Conservation (phyloP, 2,329 filamentous ascomycete genomes). For the Colletotrichum sp. region DNA sequence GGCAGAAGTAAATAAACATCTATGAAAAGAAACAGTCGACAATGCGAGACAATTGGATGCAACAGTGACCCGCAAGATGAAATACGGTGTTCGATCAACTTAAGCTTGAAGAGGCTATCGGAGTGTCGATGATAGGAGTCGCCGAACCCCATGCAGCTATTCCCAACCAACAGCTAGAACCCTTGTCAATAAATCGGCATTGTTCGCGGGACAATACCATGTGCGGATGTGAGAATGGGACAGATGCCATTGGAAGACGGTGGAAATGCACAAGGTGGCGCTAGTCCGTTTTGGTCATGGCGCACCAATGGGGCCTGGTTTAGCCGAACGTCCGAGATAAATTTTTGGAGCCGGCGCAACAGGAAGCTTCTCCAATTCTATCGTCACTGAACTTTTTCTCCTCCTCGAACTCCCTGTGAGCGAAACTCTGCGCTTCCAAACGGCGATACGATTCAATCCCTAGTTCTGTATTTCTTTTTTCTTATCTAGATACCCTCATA, state of each 20-base stretch:
- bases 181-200: background rate
- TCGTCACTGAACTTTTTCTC: slow-evolving; percentile 26
- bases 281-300: slow-evolving; percentile 37
- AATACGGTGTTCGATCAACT: background rate
- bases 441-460: slow-evolving; percentile 31
- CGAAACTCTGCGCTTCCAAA: slow-evolving; percentile 29
- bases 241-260: slow-evolving; percentile 41
- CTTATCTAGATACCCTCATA: slow-evolving; percentile 32
- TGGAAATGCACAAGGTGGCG: slow-evolving; percentile 33
- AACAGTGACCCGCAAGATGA: background rate
- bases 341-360: slow-evolving; percentile 38
- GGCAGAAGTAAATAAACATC: background rate
- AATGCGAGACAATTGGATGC: background rate
- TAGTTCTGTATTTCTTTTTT: slow-evolving; percentile 32
- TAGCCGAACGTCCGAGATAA: slow-evolving; percentile 46
- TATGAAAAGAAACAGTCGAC: background rate
- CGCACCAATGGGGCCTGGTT: slow-evolving; percentile 37
- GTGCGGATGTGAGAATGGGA: slow-evolving; percentile 21
- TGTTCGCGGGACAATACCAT: slow-evolving; percentile 10
- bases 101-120: background rate
- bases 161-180: background rate
- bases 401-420: slow-evolving; percentile 29
- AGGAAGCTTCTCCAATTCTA: slow-evolving; percentile 19
- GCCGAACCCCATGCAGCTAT: background rate
- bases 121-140: background rate